These are phyloP conservation scores for Tilletia setariae DNA, from an alignment of 1,284 basidiomycete species.

Conservation along the genomic window DNA sequence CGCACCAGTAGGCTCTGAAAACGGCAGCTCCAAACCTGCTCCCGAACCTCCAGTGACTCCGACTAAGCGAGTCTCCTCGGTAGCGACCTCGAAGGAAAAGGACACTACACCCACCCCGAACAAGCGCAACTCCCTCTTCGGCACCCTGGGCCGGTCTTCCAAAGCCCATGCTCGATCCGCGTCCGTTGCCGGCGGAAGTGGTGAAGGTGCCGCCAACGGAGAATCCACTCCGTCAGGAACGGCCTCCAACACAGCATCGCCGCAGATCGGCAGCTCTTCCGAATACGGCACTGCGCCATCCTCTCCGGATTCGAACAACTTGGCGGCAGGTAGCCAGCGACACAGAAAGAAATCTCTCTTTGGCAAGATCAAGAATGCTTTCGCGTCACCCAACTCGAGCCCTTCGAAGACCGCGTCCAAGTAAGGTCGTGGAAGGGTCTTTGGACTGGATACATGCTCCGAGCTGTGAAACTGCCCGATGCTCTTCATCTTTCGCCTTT, in stretches of 20 bases:
- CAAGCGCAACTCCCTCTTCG: constrained; percentile 12
- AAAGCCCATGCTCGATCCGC: not conserved
- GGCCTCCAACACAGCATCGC: not conserved
- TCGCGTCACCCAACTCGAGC: constrained; percentile 2
- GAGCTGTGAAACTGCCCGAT: too few relatives aligned
- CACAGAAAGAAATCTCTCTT: not conserved
- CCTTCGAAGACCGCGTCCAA: not conserved
- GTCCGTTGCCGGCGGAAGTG: not conserved
- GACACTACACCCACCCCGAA: not conserved
- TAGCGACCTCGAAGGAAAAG: too few relatives aligned
- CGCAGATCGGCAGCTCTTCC: not conserved
- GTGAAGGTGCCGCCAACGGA: not conserved
- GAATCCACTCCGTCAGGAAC: not conserved
- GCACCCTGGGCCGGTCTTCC: not conserved
- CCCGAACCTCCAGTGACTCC: not conserved
- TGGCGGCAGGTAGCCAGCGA: not conserved
- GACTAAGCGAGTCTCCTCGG: not conserved
- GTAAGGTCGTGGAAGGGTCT: not conserved
- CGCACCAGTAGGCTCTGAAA: too few relatives aligned
- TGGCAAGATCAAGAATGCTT: constrained; percentile 4
- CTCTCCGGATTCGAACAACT: not conserved
- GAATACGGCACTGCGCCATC: not conserved
- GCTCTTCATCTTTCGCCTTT: too few relatives aligned
- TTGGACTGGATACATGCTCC: too few relatives aligned
- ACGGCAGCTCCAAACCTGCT: too few relatives aligned